A percentile compares a stretch with the other conserved stretches of the same genome.
These are phyloP conservation scores for Nothophaeocryptopus gaeumannii DNA, from an alignment of 2,329 filamentous ascomycete species.

Conservation along the genomic window DNA sequence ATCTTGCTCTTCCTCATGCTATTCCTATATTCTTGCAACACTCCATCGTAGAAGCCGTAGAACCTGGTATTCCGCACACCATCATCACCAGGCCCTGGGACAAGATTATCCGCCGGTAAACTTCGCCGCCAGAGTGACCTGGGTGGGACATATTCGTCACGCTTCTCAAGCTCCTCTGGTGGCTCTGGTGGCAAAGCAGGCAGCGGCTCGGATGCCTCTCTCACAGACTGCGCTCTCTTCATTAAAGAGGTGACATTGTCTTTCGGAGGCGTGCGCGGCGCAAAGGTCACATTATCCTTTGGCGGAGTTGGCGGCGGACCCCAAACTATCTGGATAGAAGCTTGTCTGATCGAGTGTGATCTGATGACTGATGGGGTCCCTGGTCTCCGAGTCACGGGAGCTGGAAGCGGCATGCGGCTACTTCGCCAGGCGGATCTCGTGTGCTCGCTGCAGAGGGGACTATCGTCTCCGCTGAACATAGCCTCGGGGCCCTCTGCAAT, in stretches of 20 bases:
- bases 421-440: not conserved
- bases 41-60: slow-evolving; percentile 28
- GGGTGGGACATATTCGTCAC: slow-evolving; percentile 11
- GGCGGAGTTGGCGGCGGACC: not conserved
- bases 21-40: slow-evolving; percentile 19
- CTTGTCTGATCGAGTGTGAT: not conserved
- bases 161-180: slow-evolving; percentile 1
- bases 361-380: slow-evolving; percentile 9
- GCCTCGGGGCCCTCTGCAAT: too few species aligned
- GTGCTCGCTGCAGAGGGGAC: too few species aligned
- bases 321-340: not conserved
- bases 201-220: not conserved
- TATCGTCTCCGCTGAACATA: too few species aligned
- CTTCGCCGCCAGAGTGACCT: slow-evolving; percentile 13
- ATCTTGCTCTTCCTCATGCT: too few species aligned
- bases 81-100: not conserved
- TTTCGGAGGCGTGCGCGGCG: not conserved
- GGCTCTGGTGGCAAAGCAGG: not conserved
- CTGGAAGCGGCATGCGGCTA: not conserved
- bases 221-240: not conserved
- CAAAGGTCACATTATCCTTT: not conserved
- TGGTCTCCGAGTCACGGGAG: slow-evolving; percentile 6
- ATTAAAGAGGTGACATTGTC: not conserved
- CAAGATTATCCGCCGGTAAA: slow-evolving; percentile 6
- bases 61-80: slow-evolving; percentile 21